Evolutionary conservation across 768 basidiomycete species (phyloP).

Genomic region (Tremella fuciformis): DNA sequence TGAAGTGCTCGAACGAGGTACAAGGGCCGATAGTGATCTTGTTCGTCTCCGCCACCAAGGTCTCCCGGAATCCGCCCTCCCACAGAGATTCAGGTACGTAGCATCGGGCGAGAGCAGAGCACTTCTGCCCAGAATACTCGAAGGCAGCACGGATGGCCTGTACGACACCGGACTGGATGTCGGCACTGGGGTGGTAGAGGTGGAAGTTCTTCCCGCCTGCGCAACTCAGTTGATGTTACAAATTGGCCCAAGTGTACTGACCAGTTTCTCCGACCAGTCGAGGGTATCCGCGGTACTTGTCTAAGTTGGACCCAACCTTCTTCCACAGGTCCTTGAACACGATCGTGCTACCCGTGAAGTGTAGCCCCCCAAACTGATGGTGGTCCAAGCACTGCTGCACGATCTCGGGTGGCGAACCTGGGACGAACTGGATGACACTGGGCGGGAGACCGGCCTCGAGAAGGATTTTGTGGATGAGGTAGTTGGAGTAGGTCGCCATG

Average conservation of each 20-base stretch:
- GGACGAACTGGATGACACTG: slow-evolving; percentile 95
- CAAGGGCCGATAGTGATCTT: slow-evolving; percentile 82
- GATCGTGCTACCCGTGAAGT: slow-evolving; percentile 94
- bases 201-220: slow-evolving; percentile 91
- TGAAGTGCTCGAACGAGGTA: slow-evolving; percentile 75
- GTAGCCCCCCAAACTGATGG: slow-evolving; percentile 76
- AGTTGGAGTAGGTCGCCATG: slow-evolving; percentile 90
- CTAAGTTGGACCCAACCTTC: slow-evolving; percentile 82
- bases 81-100: slow-evolving; percentile 88
- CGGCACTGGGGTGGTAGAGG: slow-evolving; percentile 80
- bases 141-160: slow-evolving; percentile 85
- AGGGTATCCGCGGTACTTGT: slow-evolving; percentile 83
- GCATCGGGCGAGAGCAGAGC: slow-evolving; percentile 84
- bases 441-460: slow-evolving; percentile 90
- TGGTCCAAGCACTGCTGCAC: slow-evolving; percentile 79
- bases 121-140: slow-evolving; percentile 99
- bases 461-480: slow-evolving; percentile 83
- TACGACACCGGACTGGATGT: slow-evolving; percentile 81
- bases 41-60: slow-evolving; percentile 67
- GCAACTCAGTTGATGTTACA: slow-evolving; percentile 50
- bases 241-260: slow-evolving; percentile 15
- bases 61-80: slow-evolving; percentile 79
- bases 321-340: slow-evolving; percentile 97
- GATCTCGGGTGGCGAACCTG: slow-evolving; percentile 75
- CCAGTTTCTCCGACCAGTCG: slow-evolving; percentile 95